These are phyloP conservation scores for Tuber umbilicatum DNA, from an alignment of 495 filamentous ascomycete genomes.

Conservation along the genomic window DNA sequence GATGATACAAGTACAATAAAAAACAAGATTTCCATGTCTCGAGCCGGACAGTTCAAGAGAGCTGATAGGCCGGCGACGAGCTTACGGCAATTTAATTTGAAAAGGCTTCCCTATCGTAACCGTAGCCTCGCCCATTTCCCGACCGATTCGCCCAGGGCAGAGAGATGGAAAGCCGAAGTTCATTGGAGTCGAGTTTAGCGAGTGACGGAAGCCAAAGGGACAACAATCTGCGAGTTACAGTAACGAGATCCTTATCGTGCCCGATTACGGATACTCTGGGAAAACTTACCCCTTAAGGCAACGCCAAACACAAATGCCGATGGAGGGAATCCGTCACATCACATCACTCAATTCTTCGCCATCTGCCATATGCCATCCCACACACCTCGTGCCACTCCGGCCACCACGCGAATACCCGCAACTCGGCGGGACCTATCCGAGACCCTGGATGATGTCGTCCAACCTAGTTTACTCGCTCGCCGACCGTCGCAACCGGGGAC, in stretches of 20 bases:
- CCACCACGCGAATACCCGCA: not conserved
- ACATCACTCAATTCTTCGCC: slow-evolving; percentile 4
- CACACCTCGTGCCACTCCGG: too few species aligned
- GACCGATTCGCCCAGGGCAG: not conserved
- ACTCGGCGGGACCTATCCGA: not conserved
- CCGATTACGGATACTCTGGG: too few species aligned
- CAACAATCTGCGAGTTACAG: not conserved
- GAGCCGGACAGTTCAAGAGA: not conserved
- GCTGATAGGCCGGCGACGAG: not conserved
- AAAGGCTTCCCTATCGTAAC: not conserved
- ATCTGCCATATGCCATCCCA: not conserved
- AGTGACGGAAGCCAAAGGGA: not conserved
- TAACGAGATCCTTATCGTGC: too few species aligned
- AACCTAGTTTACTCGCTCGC: not conserved
- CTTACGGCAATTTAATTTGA: not conserved
- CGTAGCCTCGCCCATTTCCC: not conserved
- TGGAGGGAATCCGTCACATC: not conserved
- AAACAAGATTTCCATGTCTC: not conserved
- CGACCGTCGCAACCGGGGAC: not conserved
- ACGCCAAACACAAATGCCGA: not conserved
- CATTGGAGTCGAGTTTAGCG: not conserved
- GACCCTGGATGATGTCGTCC: slow-evolving; percentile 2
- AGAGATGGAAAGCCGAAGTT: not conserved
- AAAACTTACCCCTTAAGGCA: not conserved
- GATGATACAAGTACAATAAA: not conserved